Base-by-base conservation (phyloP, 345 rosid species). In the Physaria fendleri region DNA sequence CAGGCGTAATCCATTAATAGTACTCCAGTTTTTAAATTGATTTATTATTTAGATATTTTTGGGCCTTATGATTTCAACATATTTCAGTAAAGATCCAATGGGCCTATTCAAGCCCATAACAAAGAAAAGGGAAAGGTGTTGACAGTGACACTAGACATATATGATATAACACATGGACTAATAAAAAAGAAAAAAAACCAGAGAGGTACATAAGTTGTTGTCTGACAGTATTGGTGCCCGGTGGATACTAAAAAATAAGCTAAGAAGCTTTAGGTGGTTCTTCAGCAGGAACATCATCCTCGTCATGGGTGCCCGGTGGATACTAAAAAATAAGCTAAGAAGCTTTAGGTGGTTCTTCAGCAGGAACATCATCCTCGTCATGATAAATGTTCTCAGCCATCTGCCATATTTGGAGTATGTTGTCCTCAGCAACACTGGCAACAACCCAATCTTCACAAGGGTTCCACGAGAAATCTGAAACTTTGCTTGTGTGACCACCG, bases 301-400 rank as follows among this genome's bases (percentile, higher is more conserved):
- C 94, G 38, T 93, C 99, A n/a, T n/a, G n/a, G n/a, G n/a, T n/a
- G n/a, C n/a, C n/a, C n/a, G n/a, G 14, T 35, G 21, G 52, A 33
- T 33, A 46, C 66, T 34, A 49, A 58, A 41, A 17, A 52, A 53
- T 29, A 46, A 38, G 30, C 63, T 69, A 71, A 41, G 69, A 61
- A 66, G 40, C 91, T 68, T 85, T 85, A 1, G 74, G 42, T 13
- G 92, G 61, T 75, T 85, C 97, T 62, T 93, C 97, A 38, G 71
- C 92, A 0, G 97, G 95, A 59, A 85, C 65, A 58, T 90, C 96
- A 59, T 90, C 99, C 70, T 93, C 94, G 38, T 93, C 99, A 24
- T 93, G 99, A 73, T 93, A 93, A 21, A 93, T 93, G 67, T 87
- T 89, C 78, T 93, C 99, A 6, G 97, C 96, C 99, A 93, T 90